Base-by-base conservation (phyloP, 305 asterid genomes). In the Ruellia speciosa region DNA sequence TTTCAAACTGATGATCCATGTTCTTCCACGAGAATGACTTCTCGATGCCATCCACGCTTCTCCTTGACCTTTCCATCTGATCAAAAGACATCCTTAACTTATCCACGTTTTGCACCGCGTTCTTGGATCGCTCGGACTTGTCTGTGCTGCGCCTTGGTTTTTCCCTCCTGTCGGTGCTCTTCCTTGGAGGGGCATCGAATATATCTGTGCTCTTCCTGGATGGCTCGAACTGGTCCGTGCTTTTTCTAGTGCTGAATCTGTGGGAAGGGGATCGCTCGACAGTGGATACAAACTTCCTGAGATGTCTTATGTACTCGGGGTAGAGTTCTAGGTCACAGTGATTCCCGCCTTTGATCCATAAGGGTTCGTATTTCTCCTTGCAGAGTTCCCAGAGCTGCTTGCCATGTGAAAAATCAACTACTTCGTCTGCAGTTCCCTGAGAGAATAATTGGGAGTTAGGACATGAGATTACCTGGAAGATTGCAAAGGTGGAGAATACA, bases 391-490 rank as follows among this genome's bases (percentile, higher is more conserved):
- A 90, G 14, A 87, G 88, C 69, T 87, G 95, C 80, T 90, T 85
- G 18, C 96, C 97, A 6, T 90, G 97, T 14, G 96, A 87, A 54
- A 78, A 81, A 70, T 90, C 88, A 13, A 90, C 97, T 40, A 90
- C 97, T 73, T 90, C 97, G 62, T 90, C 97, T 14, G 94, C 90
- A 49, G 96, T 87, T 62, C 97, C 97, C 96, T 90, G 79, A 64
- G 63, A 16, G n/a, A 37, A 10, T 6, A 37, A 37, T 6, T 7
- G 11, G 41, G 11, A 7, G 41, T 37, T 37, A 7, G 6, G 31
- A 24, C 31, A 24, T 24, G 31, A 24, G 4, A 24, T 24, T 24
- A 4, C 31, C 31, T 24, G 4, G 31, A 24, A 24, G 3, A 4
- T 24, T 24, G 31, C 31, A 24, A 24, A 24, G 31, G 31, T 2